Conservation (phyloP, 2,329 filamentous ascomycete genomes). For the Xylariaceae sp. region DNA sequence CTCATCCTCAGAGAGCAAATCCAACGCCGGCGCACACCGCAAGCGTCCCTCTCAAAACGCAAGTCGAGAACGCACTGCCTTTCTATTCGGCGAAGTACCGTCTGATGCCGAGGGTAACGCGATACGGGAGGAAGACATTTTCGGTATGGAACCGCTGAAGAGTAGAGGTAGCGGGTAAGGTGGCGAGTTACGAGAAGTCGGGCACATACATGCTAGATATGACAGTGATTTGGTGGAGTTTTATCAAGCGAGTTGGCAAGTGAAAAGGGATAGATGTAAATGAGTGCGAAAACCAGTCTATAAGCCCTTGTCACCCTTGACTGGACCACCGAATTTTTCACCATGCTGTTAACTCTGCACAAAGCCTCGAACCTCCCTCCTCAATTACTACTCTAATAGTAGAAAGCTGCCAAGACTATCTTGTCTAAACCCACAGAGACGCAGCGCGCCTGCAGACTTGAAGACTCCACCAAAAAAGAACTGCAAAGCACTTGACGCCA, state of each 20-base stretch:
- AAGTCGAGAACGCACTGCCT: slow-evolving; percentile 55
- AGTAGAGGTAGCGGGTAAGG: not conserved
- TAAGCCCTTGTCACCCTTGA: too few relatives aligned
- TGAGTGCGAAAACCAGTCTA: not conserved
- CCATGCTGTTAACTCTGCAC: too few relatives aligned
- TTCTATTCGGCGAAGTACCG: slow-evolving; percentile 56
- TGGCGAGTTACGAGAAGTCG: not conserved
- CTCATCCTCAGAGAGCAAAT: slow-evolving; percentile 28
- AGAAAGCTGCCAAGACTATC: too few relatives aligned
- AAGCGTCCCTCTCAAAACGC: slow-evolving; percentile 43
- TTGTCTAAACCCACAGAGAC: too few relatives aligned
- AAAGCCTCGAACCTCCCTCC: too few relatives aligned
- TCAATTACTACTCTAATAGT: too few relatives aligned
- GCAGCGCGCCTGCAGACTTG: too few relatives aligned
- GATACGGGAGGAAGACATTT: slow-evolving; percentile 49
- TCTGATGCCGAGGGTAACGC: slow-evolving; percentile 35
- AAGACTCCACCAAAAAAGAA: too few relatives aligned
- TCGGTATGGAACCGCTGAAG: slow-evolving; percentile 50
- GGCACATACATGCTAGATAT: not conserved
- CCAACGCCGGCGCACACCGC: slow-evolving; percentile 31
- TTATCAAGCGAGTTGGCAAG: too few relatives aligned
- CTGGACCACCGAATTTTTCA: too few relatives aligned
- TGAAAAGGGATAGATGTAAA: not conserved
- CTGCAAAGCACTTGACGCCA: too few relatives aligned
- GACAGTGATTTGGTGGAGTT: not conserved